Conservation (phyloP, 2,329 filamentous ascomycete genomes). For the Penicillium sp. region DNA sequence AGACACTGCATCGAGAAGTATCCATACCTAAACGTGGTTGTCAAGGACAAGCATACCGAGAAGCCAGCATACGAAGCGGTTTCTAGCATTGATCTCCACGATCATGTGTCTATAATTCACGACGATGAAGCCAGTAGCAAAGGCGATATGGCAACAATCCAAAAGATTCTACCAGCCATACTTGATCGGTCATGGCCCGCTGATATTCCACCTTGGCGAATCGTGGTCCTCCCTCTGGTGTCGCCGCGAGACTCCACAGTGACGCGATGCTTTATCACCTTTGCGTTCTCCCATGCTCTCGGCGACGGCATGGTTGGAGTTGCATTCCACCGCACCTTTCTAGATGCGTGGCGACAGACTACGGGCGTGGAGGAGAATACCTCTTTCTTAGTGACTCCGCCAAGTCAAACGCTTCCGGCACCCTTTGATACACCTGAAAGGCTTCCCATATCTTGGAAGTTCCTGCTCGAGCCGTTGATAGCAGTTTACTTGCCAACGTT, state of each 20-base stretch:
- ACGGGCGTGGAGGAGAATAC: neutral
- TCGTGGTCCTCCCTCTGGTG: constrained; percentile 39
- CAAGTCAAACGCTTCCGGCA: constrained; percentile 27
- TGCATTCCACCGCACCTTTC: constrained; percentile 46
- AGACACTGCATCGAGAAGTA: constrained; percentile 42
- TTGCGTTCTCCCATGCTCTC: constrained; percentile 47
- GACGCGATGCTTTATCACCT: constrained; percentile 38
- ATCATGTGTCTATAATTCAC: constrained; percentile 41
- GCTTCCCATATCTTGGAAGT: constrained; percentile 48
- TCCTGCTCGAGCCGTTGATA: constrained; percentile 44
- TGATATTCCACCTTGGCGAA: constrained; percentile 45
- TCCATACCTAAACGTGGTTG: constrained; percentile 40
- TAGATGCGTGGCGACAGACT: constrained; percentile 22
- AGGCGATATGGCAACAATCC: constrained; percentile 18
- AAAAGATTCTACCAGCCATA: constrained; percentile 28
- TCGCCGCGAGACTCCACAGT: neutral
- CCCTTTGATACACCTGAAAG: constrained; percentile 42
- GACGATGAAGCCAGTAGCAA: constrained; percentile 4
- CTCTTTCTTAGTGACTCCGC: constrained; percentile 17
- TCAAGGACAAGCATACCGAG: constrained; percentile 40
- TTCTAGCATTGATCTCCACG: constrained; percentile 35
- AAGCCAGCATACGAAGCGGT: constrained; percentile 37
- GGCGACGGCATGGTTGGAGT: constrained; percentile 47
- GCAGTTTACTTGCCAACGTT: constrained; percentile 40
- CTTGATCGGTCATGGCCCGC: constrained; percentile 37